Evolutionary conservation across 1,284 basidiomycete genomes (phyloP), one percentile per base, ranked within the genome.

Genomic region (Trichosporon coremiiforme): DNA sequence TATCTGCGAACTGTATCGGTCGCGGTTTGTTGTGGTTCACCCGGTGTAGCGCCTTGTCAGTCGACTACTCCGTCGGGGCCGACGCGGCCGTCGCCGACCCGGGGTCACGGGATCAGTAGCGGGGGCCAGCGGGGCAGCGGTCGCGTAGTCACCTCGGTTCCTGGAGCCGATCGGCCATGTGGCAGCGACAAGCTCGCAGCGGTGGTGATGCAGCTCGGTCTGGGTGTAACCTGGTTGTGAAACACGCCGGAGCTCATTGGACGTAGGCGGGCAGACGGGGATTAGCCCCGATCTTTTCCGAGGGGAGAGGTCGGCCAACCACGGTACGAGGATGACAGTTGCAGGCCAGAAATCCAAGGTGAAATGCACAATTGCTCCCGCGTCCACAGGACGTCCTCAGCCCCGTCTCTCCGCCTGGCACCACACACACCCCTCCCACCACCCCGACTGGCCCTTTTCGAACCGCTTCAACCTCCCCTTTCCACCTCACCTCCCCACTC

Each of bases 401-500:
- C 57, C 57, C 57, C 57, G 57, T 62, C 57, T 62, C 57, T 62
- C 57, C 57, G 57, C 57, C 57, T 62, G 17, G 50, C 29, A 62
- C 57, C 35, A n/a, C n/a, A 64, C 36, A 47, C 67, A 64, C 64
- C 63, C 33, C 67, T 29, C 29, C 65, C 65, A 50, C 68, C 67
- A 29, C 15, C 57, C 29, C 36, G 25, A 20, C n/a, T 4, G 25
- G n/a, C 41, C 64, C 62, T 60, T 25, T 68, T 63, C 62, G 36
- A 25, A 38, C 31, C 41, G 41, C 66, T 31, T 64, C 50, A 47
- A 45, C 65, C 55, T 71, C 67, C 50, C 25, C 70, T 68, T 64
- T 63, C 64, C 45, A 31, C 31, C 65, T 55, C 64, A 35, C 65
- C 33, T 69, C 69, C 68, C 67, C 71, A 73, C 69, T 71, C 70